Evolutionary conservation across 305 asterid species (phyloP).

Genomic region (Fraxinus paxiana): DNA sequence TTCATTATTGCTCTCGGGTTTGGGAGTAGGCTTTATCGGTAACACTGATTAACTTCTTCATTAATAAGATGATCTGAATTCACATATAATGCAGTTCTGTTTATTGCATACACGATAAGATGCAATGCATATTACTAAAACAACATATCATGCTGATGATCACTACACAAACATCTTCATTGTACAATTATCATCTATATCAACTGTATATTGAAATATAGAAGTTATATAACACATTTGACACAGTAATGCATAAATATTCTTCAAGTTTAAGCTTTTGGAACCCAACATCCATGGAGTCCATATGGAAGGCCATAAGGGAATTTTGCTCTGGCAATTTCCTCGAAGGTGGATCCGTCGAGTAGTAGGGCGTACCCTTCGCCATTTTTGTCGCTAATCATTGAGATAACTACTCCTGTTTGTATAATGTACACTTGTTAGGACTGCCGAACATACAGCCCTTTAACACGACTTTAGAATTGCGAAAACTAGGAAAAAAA

Average conservation of each 20-base stretch:
- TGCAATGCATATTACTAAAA: not conserved
- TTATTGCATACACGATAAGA: not conserved
- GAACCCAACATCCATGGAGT: slow-evolving; percentile 95
- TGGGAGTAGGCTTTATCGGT: not conserved
- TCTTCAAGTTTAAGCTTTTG: slow-evolving; percentile 37
- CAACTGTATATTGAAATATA: not conserved
- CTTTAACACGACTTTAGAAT: not conserved
- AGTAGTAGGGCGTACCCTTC: slow-evolving; percentile 78
- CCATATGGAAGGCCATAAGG: slow-evolving; percentile 99
- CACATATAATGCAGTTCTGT: not conserved
- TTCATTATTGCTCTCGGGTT: not conserved
- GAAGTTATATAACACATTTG: not conserved
- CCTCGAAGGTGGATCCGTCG: slow-evolving; percentile 81
- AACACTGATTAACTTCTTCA: not conserved
- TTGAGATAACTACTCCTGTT: slow-evolving; percentile 83
- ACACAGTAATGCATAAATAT: not conserved
- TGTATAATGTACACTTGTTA: not conserved
- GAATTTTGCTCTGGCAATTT: slow-evolving; percentile 84
- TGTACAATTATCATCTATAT: slow-evolving; percentile 9
- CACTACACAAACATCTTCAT: not conserved
- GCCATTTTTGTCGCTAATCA: slow-evolving; percentile 72
- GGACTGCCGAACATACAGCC: not conserved
- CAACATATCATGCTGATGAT: slow-evolving; percentile 1
- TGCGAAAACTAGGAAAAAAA: not conserved
- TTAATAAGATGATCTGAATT: not conserved